Evolutionary conservation across 1,284 basidiomycete genomes (phyloP).

Genomic region (Neonothopanus nambi): DNA sequence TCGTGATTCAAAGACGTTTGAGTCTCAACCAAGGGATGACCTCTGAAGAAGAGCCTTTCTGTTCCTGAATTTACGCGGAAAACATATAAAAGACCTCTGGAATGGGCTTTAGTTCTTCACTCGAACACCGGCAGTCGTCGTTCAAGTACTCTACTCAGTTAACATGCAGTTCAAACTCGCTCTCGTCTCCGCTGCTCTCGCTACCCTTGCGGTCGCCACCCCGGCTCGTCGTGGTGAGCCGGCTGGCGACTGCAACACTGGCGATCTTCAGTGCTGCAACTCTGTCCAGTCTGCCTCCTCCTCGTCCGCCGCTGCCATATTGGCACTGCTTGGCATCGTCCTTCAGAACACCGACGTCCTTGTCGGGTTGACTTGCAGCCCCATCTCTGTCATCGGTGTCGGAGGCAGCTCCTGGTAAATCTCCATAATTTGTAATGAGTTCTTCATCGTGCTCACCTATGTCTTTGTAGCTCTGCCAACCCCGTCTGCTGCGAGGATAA

Average conservation of each 20-base stretch:
- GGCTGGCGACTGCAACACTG: slow-evolving; percentile 8
- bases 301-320: neutral
- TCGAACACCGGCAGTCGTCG: slow-evolving; percentile 11
- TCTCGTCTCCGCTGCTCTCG: slow-evolving; percentile 5
- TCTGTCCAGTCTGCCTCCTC: neutral
- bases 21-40: no score
- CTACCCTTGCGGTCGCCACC: slow-evolving; percentile 18
- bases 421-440: neutral
- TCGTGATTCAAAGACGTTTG: no score
- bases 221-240: slow-evolving; percentile 10
- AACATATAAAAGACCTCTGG: slow-evolving; percentile 3
- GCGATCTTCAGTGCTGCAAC: slow-evolving; percentile 14
- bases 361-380: slow-evolving; percentile 9
- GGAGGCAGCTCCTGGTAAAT: slow-evolving; percentile 4
- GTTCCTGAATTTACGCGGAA: no score
- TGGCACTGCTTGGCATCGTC: slow-evolving; percentile 12
- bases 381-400: slow-evolving; percentile 12
- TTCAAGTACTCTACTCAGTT: slow-evolving; percentile 5
- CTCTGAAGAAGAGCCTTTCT: neutral
- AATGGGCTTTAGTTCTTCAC: neutral
- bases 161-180: slow-evolving; percentile 14
- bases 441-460: neutral
- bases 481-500: slow-evolving; percentile 11
- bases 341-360: slow-evolving; percentile 8
- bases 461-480: slow-evolving; percentile 2